Conservation (phyloP, 345 rosid species). For the Corymbia maculata region DNA sequence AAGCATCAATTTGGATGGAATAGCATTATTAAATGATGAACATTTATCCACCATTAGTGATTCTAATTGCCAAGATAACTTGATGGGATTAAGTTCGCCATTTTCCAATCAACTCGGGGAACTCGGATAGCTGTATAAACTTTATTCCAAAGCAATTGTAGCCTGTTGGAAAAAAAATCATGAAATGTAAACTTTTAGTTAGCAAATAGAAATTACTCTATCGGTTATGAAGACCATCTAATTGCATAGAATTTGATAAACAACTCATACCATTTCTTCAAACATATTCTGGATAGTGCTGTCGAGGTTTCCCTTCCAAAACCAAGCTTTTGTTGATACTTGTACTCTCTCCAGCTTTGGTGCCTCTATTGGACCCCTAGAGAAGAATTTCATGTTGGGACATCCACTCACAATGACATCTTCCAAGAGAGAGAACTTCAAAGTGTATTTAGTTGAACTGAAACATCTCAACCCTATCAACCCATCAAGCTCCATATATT, state of each 20-base stretch:
- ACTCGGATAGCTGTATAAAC: fast-evolving
- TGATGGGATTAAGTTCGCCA: background rate
- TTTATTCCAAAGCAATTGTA: background rate
- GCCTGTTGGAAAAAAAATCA: background rate
- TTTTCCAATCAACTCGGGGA: background rate
- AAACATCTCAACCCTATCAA: background rate
- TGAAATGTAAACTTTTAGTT: background rate
- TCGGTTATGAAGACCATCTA: background rate
- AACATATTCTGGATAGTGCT: background rate
- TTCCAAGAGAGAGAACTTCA: background rate
- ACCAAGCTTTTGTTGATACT: background rate
- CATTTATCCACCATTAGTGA: background rate
- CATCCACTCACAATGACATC: background rate
- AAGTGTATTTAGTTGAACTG: background rate
- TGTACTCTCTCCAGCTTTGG: background rate
- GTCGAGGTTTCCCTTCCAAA: background rate
- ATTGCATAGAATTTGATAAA: fast-evolving
- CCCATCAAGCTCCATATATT: background rate
- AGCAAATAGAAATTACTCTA: background rate
- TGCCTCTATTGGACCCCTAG: background rate
- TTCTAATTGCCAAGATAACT: background rate
- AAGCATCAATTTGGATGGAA: background rate
- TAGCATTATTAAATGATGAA: background rate
- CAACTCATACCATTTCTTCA: background rate
- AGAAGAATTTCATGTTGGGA: background rate